These are phyloP conservation scores for Westerdykella sp. DNA, from an alignment of 2,329 filamentous ascomycete genomes.

Conservation along the genomic window DNA sequence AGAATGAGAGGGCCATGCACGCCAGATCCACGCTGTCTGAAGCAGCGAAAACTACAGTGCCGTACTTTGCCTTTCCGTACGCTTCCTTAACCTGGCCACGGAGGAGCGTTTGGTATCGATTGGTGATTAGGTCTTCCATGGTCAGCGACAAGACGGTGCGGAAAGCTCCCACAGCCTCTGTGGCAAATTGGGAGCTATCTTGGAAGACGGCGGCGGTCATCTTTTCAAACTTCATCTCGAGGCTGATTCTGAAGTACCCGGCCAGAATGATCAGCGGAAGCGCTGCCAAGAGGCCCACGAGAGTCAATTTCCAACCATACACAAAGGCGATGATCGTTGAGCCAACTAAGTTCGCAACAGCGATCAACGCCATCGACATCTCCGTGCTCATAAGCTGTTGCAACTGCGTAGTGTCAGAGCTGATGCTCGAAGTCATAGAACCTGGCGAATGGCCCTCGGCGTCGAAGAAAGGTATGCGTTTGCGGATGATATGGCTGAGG, in stretches of 20 bases:
- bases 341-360: conserved; percentile 60
- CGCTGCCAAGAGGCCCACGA: conserved; percentile 59
- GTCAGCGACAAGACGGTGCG: conserved; percentile 65
- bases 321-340: conserved; percentile 61
- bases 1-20: conserved; percentile 58
- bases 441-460: conserved; percentile 55
- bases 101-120: conserved; percentile 57
- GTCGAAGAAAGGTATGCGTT: conserved; percentile 57
- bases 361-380: conserved; percentile 54
- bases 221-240: conserved; percentile 61
- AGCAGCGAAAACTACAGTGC: conserved; percentile 61
- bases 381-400: conserved; percentile 59
- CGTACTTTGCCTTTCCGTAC: conserved; percentile 55
- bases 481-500: conserved; percentile 54
- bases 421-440: conserved; percentile 52
- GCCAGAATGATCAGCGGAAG: conserved; percentile 47
- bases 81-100: conserved; percentile 53
- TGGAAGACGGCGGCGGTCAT: conserved; percentile 63
- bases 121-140: conserved; percentile 59
- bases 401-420: conserved; percentile 53
- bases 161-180: conserved; percentile 68
- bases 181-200: conserved; percentile 67
- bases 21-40: conserved; percentile 60
- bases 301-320: conserved; percentile 70
- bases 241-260: conserved; percentile 47